Base-by-base conservation (phyloP, 2,329 filamentous ascomycete genomes). In the Coniella vitis region DNA sequence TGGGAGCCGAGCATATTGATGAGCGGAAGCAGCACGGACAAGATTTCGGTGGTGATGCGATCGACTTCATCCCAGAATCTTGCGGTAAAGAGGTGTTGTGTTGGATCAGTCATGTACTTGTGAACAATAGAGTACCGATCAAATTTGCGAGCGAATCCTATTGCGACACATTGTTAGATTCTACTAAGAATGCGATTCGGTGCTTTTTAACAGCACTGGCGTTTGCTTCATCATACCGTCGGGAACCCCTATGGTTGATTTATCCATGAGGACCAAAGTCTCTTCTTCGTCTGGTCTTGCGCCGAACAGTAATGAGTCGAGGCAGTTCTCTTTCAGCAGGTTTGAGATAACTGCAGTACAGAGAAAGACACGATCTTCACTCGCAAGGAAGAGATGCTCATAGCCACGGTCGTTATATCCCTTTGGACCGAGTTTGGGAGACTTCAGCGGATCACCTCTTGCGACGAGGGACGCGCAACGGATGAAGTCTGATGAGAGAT, bases 291-390 rank as follows among this genome's bases (percentile, higher is more conserved):
- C 3, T 4, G 56, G n/a, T 2, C 52, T 54, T 4, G 63, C 68
- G 25, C 70, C 69, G 50, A 72, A 72, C 1, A 72, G 54, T 36
- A 71, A 56, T 35, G 63, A 59, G 34, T 61, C 61, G 48, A 68
- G 69, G 22, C 72, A 65, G 16, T 61, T 59, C 52, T 60, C 63
- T 52, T 71, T 62, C 43, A 72, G 57, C 36, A 68, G 55, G 57
- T 66, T 65, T 3, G 59, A 59, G 9, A 72, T 41, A 7, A 72
- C 56, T 2, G 65, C 67, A 44, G 60, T 58, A 14, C 67, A 58
- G 19, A 72, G 54, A 54, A 58, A 65, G 12, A 49, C 38, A 10
- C 52, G 49, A 7, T 42, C 43, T 5, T 31, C 36, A 14, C 16
- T 20, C 25, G 46, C 40, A 19, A 53, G n/a, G 29, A 53, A 53